Conservation (phyloP, 2,329 filamentous ascomycete genomes). For the Botrytis deweyae region DNA sequence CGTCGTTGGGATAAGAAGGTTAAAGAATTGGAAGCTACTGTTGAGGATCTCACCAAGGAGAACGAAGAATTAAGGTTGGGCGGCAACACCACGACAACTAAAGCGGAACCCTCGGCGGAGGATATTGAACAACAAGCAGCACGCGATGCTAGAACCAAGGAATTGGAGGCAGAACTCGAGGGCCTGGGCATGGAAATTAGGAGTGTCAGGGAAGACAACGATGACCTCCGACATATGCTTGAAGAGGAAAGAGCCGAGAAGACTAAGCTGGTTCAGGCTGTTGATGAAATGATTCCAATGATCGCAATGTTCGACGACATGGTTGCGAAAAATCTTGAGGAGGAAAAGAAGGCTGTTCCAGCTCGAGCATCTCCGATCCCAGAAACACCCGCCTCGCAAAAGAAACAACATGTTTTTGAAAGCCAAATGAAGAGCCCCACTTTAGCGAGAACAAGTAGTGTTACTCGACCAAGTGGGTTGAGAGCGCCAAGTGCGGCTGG, state of each 20-base stretch:
- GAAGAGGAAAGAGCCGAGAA: constrained; percentile 79
- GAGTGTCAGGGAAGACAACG: constrained; percentile 69
- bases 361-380: constrained; percentile 31
- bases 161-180: constrained; percentile 72
- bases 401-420: constrained; percentile 12
- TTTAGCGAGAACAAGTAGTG: constrained; percentile 52
- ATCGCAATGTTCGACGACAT: constrained; percentile 45
- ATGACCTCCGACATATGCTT: constrained; percentile 61
- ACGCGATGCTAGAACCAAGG: constrained; percentile 77
- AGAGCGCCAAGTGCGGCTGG: constrained; percentile 53
- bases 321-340: constrained; percentile 34
- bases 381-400: constrained; percentile 27
- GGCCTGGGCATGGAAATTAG: constrained; percentile 71
- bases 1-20: constrained; percentile 86
- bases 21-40: constrained; percentile 69
- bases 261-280: constrained; percentile 75
- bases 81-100: constrained; percentile 64
- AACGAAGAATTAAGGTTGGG: constrained; percentile 67
- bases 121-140: constrained; percentile 60
- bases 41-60: constrained; percentile 68
- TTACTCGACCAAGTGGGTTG: constrained; percentile 57
- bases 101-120: constrained; percentile 47
- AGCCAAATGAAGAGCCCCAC: constrained; percentile 31
- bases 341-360: constrained; percentile 10
- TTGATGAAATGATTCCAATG: constrained; percentile 82